Base-by-base conservation (phyloP, 2,329 filamentous ascomycete species). In the Diaporthe amygdali region DNA sequence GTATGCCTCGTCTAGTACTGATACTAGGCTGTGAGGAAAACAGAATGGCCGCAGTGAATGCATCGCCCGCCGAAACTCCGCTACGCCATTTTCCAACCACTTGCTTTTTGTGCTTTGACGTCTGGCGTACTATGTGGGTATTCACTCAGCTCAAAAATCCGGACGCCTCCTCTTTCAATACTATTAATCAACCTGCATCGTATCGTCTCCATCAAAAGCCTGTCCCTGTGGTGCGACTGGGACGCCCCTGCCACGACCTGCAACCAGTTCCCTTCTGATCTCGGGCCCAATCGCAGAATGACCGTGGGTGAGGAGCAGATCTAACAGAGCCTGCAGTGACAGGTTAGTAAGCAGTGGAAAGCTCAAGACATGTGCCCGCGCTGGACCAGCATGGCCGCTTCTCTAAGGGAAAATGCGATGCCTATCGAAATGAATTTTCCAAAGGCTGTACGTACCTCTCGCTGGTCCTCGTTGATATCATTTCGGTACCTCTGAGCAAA, bases 401-500 rank as follows among this genome's bases (percentile, higher is more conserved):
- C 10, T 17, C 1, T 22, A 17, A 9, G 17, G 12, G 12, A 5
- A 7, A 37, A 5, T 12, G n/a, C 7, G n/a, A 34, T 27, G 14
- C 20, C 17, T 7, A 32, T 44, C 25, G 3, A 52, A 8, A 9
- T 9, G 22, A 49, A 20, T 10, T 20, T 41, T 15, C 20, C 44
- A 10, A 49, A 25, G 14, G 10, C 8, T 30, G 34, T 10, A 74
- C 76, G 68, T 71, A 78, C 77, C 67, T 73, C 93, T 77, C 95
- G 88, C 84, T 97, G 95, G 76, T 98, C 95, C 81, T 98, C 95
- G 2, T 95, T 97, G 76, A 98, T 96, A 81, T 98, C 96, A 76
- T 98, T 97, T 78, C 95, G 92, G 83, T 98, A 99, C 70, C 96
- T 88, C 83, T 98, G 93, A 32, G 96, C 95, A 83, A 99, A 99